Conservation (phyloP, 176 grass and related monocot genomes). For the Paspalum notatum region DNA sequence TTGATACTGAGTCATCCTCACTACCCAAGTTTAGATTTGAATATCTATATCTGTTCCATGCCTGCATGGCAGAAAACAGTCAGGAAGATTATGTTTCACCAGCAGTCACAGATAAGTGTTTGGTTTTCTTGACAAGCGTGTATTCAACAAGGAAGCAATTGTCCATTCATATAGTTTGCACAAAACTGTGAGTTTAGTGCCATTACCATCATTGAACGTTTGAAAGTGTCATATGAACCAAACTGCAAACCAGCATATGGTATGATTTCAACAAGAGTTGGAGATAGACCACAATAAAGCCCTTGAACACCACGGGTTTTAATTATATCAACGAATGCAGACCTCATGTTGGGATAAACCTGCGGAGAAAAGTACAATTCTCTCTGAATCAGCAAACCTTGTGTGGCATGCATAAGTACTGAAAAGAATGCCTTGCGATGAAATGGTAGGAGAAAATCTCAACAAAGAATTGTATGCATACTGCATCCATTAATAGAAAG, state of each 20-base stretch:
- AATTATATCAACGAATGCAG: constrained; percentile 79
- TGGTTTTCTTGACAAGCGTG: constrained; percentile 8
- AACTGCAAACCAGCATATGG: constrained; percentile 97
- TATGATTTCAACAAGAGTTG: constrained; percentile 94
- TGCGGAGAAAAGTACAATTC: constrained; percentile 33
- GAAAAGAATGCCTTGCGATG: background rate
- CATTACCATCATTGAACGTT: constrained; percentile 92
- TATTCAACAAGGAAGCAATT: background rate
- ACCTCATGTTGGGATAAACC: constrained; percentile 93
- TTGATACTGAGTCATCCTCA: constrained; percentile 67
- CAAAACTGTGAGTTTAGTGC: constrained; percentile 5
- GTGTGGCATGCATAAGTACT: background rate
- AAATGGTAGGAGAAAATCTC: constrained; percentile 8
- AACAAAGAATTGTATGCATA: constrained; percentile 25
- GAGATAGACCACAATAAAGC: constrained; percentile 80
- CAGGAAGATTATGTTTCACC: constrained; percentile 1
- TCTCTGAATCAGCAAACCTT: constrained; percentile 33
- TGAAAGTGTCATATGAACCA: constrained; percentile 96
- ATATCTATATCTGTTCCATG: constrained; percentile 81
- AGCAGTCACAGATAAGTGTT: background rate
- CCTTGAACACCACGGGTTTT: constrained; percentile 75
- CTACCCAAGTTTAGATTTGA: constrained; percentile 50
- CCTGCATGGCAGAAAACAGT: constrained; percentile 46
- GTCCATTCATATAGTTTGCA: background rate
- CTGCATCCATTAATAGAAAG: background rate